Evolutionary conservation across 768 basidiomycete species (phyloP).

Genomic region (Podaxis mareebaensis): DNA sequence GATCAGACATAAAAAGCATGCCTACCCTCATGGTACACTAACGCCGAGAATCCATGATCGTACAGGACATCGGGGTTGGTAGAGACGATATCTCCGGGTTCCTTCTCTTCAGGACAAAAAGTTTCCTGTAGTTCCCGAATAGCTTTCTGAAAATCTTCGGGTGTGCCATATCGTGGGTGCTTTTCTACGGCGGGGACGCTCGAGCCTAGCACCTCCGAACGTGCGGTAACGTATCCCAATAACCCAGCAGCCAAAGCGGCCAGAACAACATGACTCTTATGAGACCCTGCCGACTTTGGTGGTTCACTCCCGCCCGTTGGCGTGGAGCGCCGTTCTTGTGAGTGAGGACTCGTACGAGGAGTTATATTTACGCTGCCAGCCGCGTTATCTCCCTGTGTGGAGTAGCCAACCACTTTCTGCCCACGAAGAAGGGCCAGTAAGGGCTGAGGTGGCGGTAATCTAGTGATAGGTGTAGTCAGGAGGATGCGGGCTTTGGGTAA

Average conservation of each 20-base stretch:
- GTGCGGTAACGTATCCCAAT: background rate
- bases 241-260: background rate
- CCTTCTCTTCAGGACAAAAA: conserved; percentile 34
- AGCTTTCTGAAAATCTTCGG: conserved; percentile 52
- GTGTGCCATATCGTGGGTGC: conserved; percentile 45
- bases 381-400: background rate
- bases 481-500: background rate
- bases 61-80: conserved; percentile 53
- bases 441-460: background rate
- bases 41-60: conserved; percentile 55
- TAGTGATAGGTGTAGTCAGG: background rate
- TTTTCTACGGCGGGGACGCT: background rate
- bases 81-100: conserved; percentile 35
- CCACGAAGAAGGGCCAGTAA: background rate
- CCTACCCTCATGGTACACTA: conserved; percentile 52
- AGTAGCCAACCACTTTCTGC: background rate
- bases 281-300: background rate
- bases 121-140: conserved; percentile 47
- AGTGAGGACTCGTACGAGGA: background rate
- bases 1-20: background rate
- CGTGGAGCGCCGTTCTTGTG: background rate
- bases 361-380: background rate
- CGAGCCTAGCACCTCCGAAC: background rate
- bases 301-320: too few relatives aligned
- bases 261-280: background rate